phyloP scores from a whole-genome alignment of 345 rosid species.

The Pistacia atlantica region DNA sequence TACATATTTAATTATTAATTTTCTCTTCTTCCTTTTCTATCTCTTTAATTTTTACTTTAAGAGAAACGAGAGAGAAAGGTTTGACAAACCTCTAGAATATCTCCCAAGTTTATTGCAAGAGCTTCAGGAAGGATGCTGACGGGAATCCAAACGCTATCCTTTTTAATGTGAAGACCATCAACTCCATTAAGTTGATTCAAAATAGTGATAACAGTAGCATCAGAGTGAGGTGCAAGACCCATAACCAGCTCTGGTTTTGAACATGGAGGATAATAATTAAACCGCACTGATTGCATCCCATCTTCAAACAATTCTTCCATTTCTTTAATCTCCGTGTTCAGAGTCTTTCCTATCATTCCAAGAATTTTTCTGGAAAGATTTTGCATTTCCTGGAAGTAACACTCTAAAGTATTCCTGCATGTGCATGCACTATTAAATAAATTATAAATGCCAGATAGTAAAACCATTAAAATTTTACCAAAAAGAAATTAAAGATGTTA shows the following conservation, averaged over 20 bases:
- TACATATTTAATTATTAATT: no score
- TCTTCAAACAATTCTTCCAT: conserved; percentile 36
- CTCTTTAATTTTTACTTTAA: no score
- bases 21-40: no score
- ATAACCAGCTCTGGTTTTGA: conserved; percentile 15
- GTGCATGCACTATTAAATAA: not conserved
- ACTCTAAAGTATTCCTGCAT: conserved; percentile 32
- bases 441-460: no score
- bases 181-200: conserved; percentile 20
- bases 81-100: conserved; percentile 11
- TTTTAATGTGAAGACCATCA: conserved; percentile 18
- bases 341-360: conserved; percentile 16
- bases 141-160: conserved; percentile 14
- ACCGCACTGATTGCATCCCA: conserved; percentile 36
- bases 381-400: conserved; percentile 30
- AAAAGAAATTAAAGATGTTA: no score
- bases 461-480: no score
- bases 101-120: conserved; percentile 12
- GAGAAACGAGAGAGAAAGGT: no score
- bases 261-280: conserved; percentile 29
- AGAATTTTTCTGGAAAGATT: conserved; percentile 33
- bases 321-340: conserved; percentile 23
- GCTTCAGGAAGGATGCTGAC: conserved; percentile 11
- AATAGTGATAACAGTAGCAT: conserved; percentile 17
- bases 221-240: conserved; percentile 20